Base-by-base conservation (phyloP, 2,329 filamentous ascomycete species). In the Paraconiothyrium sp. region DNA sequence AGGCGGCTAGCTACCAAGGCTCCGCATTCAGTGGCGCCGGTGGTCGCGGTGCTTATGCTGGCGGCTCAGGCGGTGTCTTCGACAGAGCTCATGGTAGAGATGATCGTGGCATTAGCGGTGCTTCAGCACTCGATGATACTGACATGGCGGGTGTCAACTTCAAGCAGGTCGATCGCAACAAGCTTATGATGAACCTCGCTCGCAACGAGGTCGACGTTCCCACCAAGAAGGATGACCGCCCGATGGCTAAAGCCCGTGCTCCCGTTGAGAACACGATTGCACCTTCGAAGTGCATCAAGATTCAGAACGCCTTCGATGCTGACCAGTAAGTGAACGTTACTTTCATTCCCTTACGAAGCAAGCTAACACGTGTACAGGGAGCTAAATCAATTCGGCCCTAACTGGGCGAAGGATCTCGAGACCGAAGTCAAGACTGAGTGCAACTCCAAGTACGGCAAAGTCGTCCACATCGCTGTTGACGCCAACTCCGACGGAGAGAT, bases 131-230 rank as follows among this genome's bases (percentile, higher is more conserved):
- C 56, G 95, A 99, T 81, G 95, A 99, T 78, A 97, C 94, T 65
- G 95, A 99, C 80, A 95, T 99, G 77, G 93, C 92, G 55, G 95
- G 95, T 76, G 94, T 99, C 81, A 98, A 98, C 83, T 98, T 98
- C 90, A 97, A 93, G 87, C 97, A 97, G 81, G 97, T 97, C 84
- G 97, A 93, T 85, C 92, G 95, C 83, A 93, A 98, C 84, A 92
- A 94, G 77, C 90, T 99, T 82, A 99, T 99, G 95, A 89, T 93
- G 81, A 97, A 98, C 84, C 92, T 99, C 81, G 94, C 95, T 78
- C 90, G 95, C 86, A 71, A 72, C 47, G 68, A 75, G 56, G 94
- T 92, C 83, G 94, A 98, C 82, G 93, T 98, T 77, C 85, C 89
- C 7, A 57, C 65, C 3, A 71, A 67, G 44, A 66, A 69, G 54